Evolutionary conservation across 1,139 yeast species (phyloP).

Genomic region (Candida anutae): DNA sequence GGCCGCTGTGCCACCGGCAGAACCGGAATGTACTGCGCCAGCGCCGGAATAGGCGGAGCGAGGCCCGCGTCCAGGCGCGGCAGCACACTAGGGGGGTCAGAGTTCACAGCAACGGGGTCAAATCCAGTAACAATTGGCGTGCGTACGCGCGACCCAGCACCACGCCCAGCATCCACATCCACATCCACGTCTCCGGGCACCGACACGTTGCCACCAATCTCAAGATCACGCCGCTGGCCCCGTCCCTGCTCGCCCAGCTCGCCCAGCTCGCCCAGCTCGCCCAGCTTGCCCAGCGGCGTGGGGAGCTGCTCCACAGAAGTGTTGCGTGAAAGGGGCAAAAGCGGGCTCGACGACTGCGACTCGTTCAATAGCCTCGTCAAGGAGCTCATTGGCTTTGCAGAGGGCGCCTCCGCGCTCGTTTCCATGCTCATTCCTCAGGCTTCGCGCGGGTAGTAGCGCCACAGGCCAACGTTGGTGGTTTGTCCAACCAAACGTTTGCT

Average conservation of each 20-base stretch:
- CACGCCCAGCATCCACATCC: not conserved
- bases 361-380: conserved; percentile 37
- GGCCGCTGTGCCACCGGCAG: conserved; percentile 13
- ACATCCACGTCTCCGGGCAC: too few relatives aligned
- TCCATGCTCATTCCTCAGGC: too few relatives aligned
- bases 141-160: not conserved
- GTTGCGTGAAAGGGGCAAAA: not conserved
- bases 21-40: conserved; percentile 10
- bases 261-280: not conserved
- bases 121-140: conserved; percentile 14
- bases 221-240: too few relatives aligned
- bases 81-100: conserved; percentile 4
- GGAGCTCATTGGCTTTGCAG: conserved; percentile 22
- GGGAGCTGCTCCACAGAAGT: conserved; percentile 10
- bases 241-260: not conserved
- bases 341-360: not conserved
- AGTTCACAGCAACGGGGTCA: conserved; percentile 7
- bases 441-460: too few relatives aligned
- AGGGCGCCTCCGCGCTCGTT: conserved; percentile 2
- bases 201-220: not conserved
- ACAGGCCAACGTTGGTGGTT: too few relatives aligned
- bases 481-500: too few relatives aligned
- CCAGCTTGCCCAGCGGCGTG: conserved; percentile 3
- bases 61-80: not conserved
- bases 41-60: conserved; percentile 2